These are phyloP conservation scores for Penicillium expansum DNA, from an alignment of 2,329 filamentous ascomycete genomes.

Conservation along the genomic window DNA sequence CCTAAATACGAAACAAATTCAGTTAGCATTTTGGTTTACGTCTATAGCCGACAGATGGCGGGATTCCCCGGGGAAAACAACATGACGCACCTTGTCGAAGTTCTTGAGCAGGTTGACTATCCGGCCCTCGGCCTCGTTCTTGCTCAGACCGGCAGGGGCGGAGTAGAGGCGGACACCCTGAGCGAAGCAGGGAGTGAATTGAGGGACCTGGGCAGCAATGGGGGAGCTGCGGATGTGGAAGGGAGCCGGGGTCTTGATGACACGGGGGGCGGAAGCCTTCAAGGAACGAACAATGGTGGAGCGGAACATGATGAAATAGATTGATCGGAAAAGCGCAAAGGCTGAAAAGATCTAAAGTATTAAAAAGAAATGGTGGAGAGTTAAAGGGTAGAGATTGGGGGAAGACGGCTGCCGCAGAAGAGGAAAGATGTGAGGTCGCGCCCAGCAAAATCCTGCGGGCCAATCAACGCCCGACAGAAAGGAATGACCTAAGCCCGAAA, in stretches of 20 bases:
- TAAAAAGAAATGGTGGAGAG: constrained; percentile 15
- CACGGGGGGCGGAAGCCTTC: constrained; percentile 53
- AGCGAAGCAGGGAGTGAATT: constrained; percentile 61
- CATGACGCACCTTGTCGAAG: constrained; percentile 82
- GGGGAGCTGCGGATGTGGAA: constrained; percentile 59
- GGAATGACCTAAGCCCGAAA: constrained; percentile 42
- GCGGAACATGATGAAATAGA: constrained; percentile 73
- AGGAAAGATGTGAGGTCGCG: constrained; percentile 28
- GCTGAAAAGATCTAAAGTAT: constrained; percentile 16
- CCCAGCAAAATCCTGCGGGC: constrained; percentile 37
- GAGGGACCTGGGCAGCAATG: constrained; percentile 54
- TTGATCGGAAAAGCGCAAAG: constrained; percentile 16
- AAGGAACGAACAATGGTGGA: constrained; percentile 77
- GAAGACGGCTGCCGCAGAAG: constrained; percentile 22
- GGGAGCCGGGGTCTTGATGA: constrained; percentile 56
- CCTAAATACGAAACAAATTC: constrained; percentile 21
- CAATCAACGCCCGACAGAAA: constrained; percentile 41
- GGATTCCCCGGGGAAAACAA: constrained; percentile 10
- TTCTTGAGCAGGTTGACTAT: constrained; percentile 91
- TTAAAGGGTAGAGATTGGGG: constrained; percentile 10
- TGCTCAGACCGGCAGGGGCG: constrained; percentile 71
- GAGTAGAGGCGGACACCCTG: constrained; percentile 81
- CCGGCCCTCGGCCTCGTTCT: constrained; percentile 83
- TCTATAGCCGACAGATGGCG: background rate
- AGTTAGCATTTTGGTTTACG: constrained; percentile 5